A percentile compares a stretch with the other conserved stretches of the same genome.
phyloP scores from a whole-genome alignment of 1,139 yeast genomes.

The Geotrichum candidum region DNA sequence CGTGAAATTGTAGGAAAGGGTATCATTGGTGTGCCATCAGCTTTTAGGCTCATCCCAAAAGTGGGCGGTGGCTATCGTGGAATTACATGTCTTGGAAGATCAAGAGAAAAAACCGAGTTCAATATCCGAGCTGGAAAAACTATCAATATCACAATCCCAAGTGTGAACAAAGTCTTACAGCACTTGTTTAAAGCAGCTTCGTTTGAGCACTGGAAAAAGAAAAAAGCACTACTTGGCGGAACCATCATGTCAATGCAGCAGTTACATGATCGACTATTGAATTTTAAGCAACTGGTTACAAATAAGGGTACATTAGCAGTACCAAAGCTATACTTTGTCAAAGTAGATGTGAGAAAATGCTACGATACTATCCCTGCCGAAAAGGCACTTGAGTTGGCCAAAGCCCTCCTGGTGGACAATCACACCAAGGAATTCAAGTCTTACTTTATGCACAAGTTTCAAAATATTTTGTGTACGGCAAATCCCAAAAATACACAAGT shows the following conservation, averaged over 20 bases:
- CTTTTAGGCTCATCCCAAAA: constrained; percentile 29
- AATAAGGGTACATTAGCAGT: constrained; percentile 18
- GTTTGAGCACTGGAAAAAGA: constrained; percentile 25
- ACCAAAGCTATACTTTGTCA: constrained; percentile 48
- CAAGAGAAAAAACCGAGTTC: constrained; percentile 1
- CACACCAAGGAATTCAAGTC: neutral
- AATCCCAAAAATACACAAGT: neutral
- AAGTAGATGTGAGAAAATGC: constrained; percentile 74
- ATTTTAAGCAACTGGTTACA: constrained; percentile 18
- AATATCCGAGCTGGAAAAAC: neutral
- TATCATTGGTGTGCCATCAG: constrained; percentile 18
- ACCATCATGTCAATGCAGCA: constrained; percentile 18
- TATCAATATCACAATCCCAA: constrained; percentile 2
- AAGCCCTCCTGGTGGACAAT: constrained; percentile 17
- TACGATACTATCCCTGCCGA: constrained; percentile 67
- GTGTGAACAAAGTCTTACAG: constrained; percentile 30
- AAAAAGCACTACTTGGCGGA: constrained; percentile 7
- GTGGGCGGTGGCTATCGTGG: constrained; percentile 25
- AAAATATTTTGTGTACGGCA: constrained; percentile 1
- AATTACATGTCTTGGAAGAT: constrained; percentile 25
- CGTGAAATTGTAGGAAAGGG: neutral
- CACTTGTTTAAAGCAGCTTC: constrained; percentile 23
- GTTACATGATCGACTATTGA: constrained; percentile 18
- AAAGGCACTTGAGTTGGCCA: constrained; percentile 34
- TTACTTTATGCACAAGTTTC: constrained; percentile 12